Conservation (phyloP, 768 basidiomycete species). For the Trametes cinnabarina region DNA sequence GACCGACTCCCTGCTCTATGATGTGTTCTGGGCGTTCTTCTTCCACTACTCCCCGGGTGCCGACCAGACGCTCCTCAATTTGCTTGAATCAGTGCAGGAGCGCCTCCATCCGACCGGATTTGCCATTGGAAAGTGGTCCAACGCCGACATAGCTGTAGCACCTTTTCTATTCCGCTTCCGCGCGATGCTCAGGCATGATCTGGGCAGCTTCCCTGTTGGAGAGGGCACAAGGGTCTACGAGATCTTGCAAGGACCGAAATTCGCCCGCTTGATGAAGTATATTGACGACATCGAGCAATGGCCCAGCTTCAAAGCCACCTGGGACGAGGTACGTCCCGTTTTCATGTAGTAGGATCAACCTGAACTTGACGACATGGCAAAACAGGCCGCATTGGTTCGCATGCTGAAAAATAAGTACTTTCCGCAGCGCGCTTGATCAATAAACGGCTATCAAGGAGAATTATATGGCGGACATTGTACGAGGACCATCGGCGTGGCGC, state of each 20-base stretch:
- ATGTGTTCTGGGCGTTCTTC: slow-evolving; percentile 32
- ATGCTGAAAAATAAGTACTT: no score
- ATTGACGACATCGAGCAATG: slow-evolving; percentile 44
- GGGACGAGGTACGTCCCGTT: slow-evolving; percentile 44
- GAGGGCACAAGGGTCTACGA: slow-evolving; percentile 44
- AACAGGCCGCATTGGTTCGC: no score
- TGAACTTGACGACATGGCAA: no score
- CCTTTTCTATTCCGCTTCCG: slow-evolving; percentile 57
- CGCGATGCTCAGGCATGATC: slow-evolving; percentile 44
- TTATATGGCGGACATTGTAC: no score
- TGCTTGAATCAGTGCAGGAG: slow-evolving; percentile 48
- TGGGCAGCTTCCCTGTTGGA: slow-evolving; percentile 51
- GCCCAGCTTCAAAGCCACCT: slow-evolving; percentile 55
- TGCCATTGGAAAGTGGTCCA: slow-evolving; percentile 46
- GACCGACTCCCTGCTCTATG: slow-evolving; percentile 41
- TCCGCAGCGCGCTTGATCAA: no score
- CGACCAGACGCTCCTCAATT: slow-evolving; percentile 38
- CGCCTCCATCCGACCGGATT: slow-evolving; percentile 49
- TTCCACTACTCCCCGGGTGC: slow-evolving; percentile 35
- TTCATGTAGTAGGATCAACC: no score
- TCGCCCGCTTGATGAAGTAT: slow-evolving; percentile 49
- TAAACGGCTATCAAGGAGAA: no score
- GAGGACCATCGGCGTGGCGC: no score
- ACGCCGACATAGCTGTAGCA: slow-evolving; percentile 58
- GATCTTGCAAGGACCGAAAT: slow-evolving; percentile 44